These are phyloP conservation scores for Fusarium staphyleae DNA, from an alignment of 2,329 filamentous ascomycete species.

Conservation along the genomic window DNA sequence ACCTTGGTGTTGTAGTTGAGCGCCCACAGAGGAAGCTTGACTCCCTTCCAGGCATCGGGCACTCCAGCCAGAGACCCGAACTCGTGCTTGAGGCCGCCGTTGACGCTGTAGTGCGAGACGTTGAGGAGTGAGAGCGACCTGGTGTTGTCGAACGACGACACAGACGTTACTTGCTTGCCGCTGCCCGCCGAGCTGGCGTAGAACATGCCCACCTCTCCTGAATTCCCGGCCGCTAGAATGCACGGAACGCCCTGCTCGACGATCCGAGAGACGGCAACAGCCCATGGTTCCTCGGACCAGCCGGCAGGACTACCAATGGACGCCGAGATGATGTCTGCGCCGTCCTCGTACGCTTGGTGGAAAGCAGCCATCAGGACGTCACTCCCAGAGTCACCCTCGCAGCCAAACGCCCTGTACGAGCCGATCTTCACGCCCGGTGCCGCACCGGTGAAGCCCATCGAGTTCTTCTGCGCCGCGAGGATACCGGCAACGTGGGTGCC, in stretches of 20 bases:
- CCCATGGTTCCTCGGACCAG: slow-evolving; percentile 61
- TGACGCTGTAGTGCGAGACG: slow-evolving; percentile 51
- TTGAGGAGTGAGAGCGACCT: slow-evolving; percentile 53
- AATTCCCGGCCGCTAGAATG: slow-evolving; percentile 61
- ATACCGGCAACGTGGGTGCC: slow-evolving; percentile 69
- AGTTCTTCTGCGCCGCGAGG: slow-evolving; percentile 63
- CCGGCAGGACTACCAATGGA: slow-evolving; percentile 61
- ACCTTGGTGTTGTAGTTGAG: slow-evolving; percentile 57
- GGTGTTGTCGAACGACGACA: slow-evolving; percentile 60
- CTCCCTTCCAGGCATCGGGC: slow-evolving; percentile 53
- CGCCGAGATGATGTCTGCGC: slow-evolving; percentile 63
- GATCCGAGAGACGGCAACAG: slow-evolving; percentile 59
- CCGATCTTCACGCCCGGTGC: slow-evolving; percentile 64
- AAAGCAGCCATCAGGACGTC: slow-evolving; percentile 67
- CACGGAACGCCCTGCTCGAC: slow-evolving; percentile 61
- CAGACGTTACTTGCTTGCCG: slow-evolving; percentile 55
- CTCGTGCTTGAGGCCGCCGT: slow-evolving; percentile 41
- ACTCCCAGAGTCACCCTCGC: slow-evolving; percentile 56
- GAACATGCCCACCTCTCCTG: slow-evolving; percentile 55
- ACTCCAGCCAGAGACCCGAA: slow-evolving; percentile 55
- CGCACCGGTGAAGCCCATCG: slow-evolving; percentile 63
- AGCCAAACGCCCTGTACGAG: slow-evolving; percentile 65
- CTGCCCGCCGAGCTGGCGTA: slow-evolving; percentile 57
- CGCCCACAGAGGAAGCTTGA: slow-evolving; percentile 58
- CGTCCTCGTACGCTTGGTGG: slow-evolving; percentile 66